A percentile compares a stretch with the other conserved stretches of the same genome.
Evolutionary conservation across 2,329 filamentous ascomycete species (phyloP).

Genomic region (Fusarium sp.): DNA sequence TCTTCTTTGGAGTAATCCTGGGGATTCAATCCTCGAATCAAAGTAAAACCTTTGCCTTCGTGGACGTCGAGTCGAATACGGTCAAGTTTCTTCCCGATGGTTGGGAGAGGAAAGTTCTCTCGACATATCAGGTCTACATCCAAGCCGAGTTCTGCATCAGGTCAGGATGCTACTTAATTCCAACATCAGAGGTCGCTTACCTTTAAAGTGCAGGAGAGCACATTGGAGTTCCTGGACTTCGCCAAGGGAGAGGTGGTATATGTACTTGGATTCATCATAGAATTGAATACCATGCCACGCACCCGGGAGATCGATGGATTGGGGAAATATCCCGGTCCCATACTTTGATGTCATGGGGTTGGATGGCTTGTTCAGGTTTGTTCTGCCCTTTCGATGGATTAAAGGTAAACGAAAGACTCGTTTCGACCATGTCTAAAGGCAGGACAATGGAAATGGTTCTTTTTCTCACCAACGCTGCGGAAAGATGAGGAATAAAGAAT

Average conservation of each 20-base stretch:
- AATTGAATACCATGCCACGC: background rate
- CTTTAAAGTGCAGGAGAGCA: background rate
- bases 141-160: conserved; percentile 59
- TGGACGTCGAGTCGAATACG: conserved; percentile 67
- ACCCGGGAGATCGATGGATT: background rate
- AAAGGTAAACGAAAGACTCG: no score
- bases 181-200: fast-evolving
- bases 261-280: fast-evolving
- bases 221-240: background rate
- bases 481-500: no score
- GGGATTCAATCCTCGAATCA: conserved; percentile 72
- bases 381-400: no score
- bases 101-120: conserved; percentile 70
- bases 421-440: no score
- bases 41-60: conserved; percentile 70
- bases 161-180: fast-evolving
- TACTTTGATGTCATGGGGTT: background rate
- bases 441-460: no score
- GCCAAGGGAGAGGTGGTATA: background rate
- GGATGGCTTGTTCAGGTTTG: no score
- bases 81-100: conserved; percentile 64
- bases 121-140: conserved; percentile 67
- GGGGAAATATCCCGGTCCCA: background rate
- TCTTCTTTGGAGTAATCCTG: conserved; percentile 69
- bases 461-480: no score